Conservation (phyloP, 345 rosid genomes). For the Carallia brachiata region DNA sequence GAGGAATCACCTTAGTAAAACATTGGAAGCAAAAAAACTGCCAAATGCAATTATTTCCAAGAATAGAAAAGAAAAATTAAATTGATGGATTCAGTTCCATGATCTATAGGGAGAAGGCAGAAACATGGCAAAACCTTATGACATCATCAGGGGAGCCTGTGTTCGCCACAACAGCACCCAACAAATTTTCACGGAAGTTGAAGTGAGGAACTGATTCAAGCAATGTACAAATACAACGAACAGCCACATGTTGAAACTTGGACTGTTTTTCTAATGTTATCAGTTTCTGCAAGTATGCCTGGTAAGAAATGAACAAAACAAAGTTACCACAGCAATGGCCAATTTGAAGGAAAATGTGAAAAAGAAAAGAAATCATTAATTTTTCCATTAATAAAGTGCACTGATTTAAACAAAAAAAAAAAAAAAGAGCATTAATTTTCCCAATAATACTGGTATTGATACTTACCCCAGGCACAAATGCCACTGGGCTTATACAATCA, state of each 20-base stretch:
- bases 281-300: constrained; percentile 80
- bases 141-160: constrained; percentile 77
- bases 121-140: constrained; percentile 52
- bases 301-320: constrained; percentile 24
- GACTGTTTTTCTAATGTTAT: constrained; percentile 50
- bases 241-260: constrained; percentile 57
- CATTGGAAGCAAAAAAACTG: too few species aligned
- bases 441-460: too few species aligned
- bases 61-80: background rate
- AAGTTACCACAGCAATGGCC: background rate
- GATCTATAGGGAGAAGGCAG: constrained; percentile 10
- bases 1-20: too few species aligned
- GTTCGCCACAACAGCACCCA: constrained; percentile 66
- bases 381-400: too few species aligned
- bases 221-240: constrained; percentile 72
- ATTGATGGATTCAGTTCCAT: background rate
- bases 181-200: constrained; percentile 71
- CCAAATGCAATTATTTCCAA: background rate
- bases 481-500: too few species aligned
- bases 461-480: too few species aligned
- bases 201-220: constrained; percentile 91
- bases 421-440: too few species aligned
- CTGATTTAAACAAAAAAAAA: too few species aligned
- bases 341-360: background rate
- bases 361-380: background rate